These are phyloP conservation scores for Asterochloris erici DNA, from an alignment of 139 green algal species.

Conservation along the genomic window DNA sequence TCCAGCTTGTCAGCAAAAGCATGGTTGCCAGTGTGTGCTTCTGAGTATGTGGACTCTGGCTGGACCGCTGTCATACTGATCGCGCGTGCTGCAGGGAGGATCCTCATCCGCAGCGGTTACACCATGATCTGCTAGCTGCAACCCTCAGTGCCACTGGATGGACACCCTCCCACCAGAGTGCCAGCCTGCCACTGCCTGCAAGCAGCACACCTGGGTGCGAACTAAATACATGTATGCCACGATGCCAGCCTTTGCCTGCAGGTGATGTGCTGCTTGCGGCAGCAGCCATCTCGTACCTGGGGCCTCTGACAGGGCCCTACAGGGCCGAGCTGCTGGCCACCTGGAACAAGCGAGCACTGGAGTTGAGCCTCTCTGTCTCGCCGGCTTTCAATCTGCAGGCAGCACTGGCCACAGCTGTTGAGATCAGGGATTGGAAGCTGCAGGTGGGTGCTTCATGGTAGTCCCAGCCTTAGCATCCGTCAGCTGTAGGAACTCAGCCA, in stretches of 20 bases:
- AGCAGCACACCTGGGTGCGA: no score
- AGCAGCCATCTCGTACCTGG: slow-evolving; percentile 12
- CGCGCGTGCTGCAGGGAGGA: no score
- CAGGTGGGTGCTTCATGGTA: slow-evolving; percentile 1
- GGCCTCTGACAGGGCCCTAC: slow-evolving; percentile 4
- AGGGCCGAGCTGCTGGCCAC: background rate
- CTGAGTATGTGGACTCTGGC: no score
- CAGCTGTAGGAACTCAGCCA: background rate
- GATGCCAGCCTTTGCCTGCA: background rate
- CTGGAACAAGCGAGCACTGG: background rate
- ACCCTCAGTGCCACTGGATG: no score
- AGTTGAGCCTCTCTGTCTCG: background rate
- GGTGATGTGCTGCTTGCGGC: slow-evolving; percentile 10
- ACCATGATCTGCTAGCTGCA: no score
- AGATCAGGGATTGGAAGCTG: slow-evolving; percentile 5
- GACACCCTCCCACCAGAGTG: no score
- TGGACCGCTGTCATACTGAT: no score
- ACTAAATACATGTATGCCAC: no score
- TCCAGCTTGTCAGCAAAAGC: no score
- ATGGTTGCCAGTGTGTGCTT: no score
- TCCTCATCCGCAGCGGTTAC: no score
- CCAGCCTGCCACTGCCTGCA: no score
- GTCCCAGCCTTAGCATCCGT: background rate
- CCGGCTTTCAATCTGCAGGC: background rate
- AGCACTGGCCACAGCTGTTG: slow-evolving; percentile 4